Evolutionary conservation across 169 alveolate genomes (phyloP), one percentile per base, ranked within the genome.

Genomic region (Eimeria maxima): DNA sequence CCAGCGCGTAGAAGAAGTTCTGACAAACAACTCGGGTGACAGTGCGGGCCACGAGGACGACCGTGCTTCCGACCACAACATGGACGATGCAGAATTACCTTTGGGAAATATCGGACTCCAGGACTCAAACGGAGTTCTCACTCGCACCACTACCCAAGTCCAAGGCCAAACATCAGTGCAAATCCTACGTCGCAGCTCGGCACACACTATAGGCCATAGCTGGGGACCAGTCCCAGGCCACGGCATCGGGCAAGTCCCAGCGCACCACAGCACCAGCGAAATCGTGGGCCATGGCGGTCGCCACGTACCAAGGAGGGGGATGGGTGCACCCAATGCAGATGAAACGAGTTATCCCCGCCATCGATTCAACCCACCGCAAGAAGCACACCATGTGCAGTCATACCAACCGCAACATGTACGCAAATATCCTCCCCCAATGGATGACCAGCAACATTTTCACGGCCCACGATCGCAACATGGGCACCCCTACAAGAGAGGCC

Each of bases 161-260:
- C 87, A 27, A 42, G 29, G 47, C 60, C 55, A 33, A 76, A 14
- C 14, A 0, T 0, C 87, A 38, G 53, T 11, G 11, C 60, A 76
- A 76, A 42, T 76, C 16, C 63, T 33, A 33, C 45, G 80, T 20
- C 80, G 50, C 80, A 33, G 47, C 42, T 1, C 80, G 80, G 4
- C 47, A 11, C 80, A 69, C 10, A 22, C 45, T 60, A 20, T 18
- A 60, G 69, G 69, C 69, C 20, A 60, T 20, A 60, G 69, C 69
- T 60, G 69, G 69, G 69, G 69, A 18, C 69, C 69, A 11, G 69
- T 60, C 69, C 69, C 69, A 18, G 69, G 69, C 69, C 69, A 60
- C n/a, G 69, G 69, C n/a, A 60, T 60, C 11, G 69, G 69, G 27
- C 69, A 60, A 60, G 69, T 7, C 69, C 69, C 69, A 20, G n/a